These are phyloP conservation scores for Osmanthus fragrans DNA, from an alignment of 257 asterid genomes.

Conservation along the genomic window DNA sequence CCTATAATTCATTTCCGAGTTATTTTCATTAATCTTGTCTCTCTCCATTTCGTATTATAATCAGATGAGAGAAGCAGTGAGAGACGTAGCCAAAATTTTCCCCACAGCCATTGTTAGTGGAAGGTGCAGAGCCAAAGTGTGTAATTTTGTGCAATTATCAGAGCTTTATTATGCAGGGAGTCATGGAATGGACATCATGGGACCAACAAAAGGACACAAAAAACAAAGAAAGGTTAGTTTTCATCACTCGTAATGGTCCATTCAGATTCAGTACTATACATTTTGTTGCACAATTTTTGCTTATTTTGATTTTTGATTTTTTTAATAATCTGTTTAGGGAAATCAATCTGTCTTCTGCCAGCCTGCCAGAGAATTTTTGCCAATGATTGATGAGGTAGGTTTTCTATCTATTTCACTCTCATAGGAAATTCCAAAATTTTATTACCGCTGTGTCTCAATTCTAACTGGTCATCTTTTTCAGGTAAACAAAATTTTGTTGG, in stretches of 20 bases:
- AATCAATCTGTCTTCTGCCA: slow-evolving; percentile 81
- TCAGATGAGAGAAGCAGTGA: slow-evolving; percentile 83
- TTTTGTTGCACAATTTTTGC: slow-evolving; percentile 9
- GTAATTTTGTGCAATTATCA: slow-evolving; percentile 59
- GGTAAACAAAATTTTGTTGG: slow-evolving; percentile 57
- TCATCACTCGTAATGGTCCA: not conserved
- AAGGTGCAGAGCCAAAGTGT: slow-evolving; percentile 78
- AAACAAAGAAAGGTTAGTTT: slow-evolving; percentile 47
- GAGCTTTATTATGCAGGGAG: slow-evolving; percentile 96
- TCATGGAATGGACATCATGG: slow-evolving; percentile 96
- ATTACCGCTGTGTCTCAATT: not conserved
- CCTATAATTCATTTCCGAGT: not conserved
- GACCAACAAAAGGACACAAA: slow-evolving; percentile 61
- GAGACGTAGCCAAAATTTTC: slow-evolving; percentile 62
- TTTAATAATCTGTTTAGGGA: slow-evolving; percentile 47
- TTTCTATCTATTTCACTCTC: not conserved
- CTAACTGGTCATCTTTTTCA: slow-evolving; percentile 16
- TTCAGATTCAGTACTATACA: not conserved
- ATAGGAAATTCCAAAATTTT: not conserved
- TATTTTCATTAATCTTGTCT: not conserved
- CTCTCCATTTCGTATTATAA: not conserved
- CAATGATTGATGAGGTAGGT: slow-evolving; percentile 77
- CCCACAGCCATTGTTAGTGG: slow-evolving; percentile 94
- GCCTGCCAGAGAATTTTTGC: slow-evolving; percentile 82
- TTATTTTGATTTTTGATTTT: not conserved